Conservation (phyloP, 805 yeast species). For the Wickerhamomyces kurtzmanii region DNA sequence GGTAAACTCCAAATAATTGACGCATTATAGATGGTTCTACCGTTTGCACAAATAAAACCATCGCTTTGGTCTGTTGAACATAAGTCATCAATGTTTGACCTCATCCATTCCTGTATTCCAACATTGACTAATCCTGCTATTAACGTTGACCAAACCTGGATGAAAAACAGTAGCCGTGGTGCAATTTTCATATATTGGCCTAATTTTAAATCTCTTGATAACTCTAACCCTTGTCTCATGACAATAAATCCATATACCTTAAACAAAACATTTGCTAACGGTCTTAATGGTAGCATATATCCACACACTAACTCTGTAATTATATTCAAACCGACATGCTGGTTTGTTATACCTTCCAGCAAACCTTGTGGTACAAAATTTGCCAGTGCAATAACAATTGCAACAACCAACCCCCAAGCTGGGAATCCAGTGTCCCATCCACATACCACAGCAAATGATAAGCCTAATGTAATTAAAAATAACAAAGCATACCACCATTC, state of each 20-base stretch:
- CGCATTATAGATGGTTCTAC: slow-evolving; percentile 35
- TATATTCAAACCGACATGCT: slow-evolving; percentile 40
- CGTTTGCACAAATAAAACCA: slow-evolving; percentile 33
- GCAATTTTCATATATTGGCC: slow-evolving; percentile 51
- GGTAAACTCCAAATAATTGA: slow-evolving; percentile 47
- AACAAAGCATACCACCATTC: slow-evolving; percentile 53
- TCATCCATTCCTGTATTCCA: slow-evolving; percentile 31
- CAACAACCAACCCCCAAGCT: slow-evolving; percentile 53
- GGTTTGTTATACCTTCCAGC: slow-evolving; percentile 47
- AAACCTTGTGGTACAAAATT: slow-evolving; percentile 51
- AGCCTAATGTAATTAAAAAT: slow-evolving; percentile 16
- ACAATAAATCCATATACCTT: slow-evolving; percentile 45
- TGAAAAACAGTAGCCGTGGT: slow-evolving; percentile 42
- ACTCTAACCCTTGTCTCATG: slow-evolving; percentile 43
- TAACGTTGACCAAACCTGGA: slow-evolving; percentile 29
- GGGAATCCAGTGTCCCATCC: slow-evolving; percentile 43
- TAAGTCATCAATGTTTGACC: slow-evolving; percentile 24
- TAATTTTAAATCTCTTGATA: slow-evolving; percentile 41
- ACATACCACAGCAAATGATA: slow-evolving; percentile 22
- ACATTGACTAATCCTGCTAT: slow-evolving; percentile 27
- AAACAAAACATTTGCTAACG: slow-evolving; percentile 46
- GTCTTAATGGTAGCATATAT: slow-evolving; percentile 43
- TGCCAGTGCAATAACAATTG: slow-evolving; percentile 38
- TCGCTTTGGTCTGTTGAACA: slow-evolving; percentile 29
- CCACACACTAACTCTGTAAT: slow-evolving; percentile 53